Percentiles rank a stretch among this genome's conserved stretches.
Conservation (phyloP, 169 alveolate genomes). For the Eimeria sp. region DNA sequence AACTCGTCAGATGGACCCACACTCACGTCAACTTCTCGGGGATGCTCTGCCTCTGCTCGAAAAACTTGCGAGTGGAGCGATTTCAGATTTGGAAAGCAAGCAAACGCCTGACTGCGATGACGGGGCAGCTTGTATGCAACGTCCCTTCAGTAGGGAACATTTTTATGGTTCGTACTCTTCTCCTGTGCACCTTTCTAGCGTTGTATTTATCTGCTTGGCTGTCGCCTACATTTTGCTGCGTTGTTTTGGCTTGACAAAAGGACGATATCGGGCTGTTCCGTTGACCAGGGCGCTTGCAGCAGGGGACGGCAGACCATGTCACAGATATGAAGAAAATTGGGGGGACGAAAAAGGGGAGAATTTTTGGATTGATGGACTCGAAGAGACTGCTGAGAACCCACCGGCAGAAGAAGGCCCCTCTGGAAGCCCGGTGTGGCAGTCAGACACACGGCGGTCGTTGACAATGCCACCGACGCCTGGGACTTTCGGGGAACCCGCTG, state of each 20-base stretch:
- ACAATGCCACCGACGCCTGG: too few relatives aligned
- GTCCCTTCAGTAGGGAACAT: not conserved
- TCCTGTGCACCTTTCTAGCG: not conserved
- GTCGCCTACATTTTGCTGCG: constrained; percentile 3
- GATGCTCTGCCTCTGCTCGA: not conserved
- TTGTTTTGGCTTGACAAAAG: not conserved
- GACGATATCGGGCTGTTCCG: not conserved
- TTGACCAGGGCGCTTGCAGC: not conserved
- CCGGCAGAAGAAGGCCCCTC: not conserved
- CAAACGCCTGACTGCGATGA: too few relatives aligned
- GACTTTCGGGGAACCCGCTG: too few relatives aligned
- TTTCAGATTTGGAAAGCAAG: too few relatives aligned
- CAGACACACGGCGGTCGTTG: too few relatives aligned
- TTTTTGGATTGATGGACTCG: not conserved
- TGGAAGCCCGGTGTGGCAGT: not conserved
- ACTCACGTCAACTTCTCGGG: not conserved
- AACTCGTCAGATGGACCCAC: not conserved
- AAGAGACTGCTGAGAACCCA: not conserved
- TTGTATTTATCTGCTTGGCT: not conserved
- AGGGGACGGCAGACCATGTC: not conserved
- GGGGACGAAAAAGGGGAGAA: not conserved
- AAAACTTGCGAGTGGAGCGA: not conserved
- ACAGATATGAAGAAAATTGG: not conserved
- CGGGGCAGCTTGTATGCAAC: not conserved
- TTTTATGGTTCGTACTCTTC: not conserved